Base-by-base conservation (phyloP, 108 stramenopile genomes). In the Stephanodiscus triporus region DNA sequence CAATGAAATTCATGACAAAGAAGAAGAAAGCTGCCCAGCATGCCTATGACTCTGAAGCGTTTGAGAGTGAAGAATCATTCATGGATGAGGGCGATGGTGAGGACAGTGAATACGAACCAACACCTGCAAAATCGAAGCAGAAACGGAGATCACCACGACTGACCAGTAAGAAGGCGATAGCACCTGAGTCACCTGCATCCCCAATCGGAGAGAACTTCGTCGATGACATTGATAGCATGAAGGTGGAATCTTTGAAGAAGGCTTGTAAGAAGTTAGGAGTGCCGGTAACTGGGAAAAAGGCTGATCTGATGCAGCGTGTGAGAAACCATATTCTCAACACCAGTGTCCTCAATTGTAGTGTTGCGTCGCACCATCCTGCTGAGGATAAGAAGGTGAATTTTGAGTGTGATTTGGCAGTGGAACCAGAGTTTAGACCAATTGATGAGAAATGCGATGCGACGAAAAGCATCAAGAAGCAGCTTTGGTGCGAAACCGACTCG, bases 241-340 rank as follows among this genome's bases (percentile, higher is more conserved):
- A 58, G 27, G 75, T 84, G 13, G 37, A 48, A 36, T 61, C 43
- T 27, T 56, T 84, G 2, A 80, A 63, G 51, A 57, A 68, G 53
- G 74, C 68, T 1, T 70, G 74, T 36, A 80, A 66, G 56, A 61
- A 75, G 60, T 57, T 60, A 13, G 79, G 70, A 34, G 23, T 84
- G 20, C 40, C 75, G 1, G 45, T 67, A 19, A 63, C 77, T 40
- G 83, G 83, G 1, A 80, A 79, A 62, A 84, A 84, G 75, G 65
- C 66, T 16, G 83, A 80, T 24, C 63, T 84, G 6, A 37, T 63
- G 27, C 56, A 57, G 24, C 75, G 83, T 40, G 37, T 84, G 10
- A 54, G 42, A 30, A 79, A 70, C 19, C 45, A 64, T 17, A 22
- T 63, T 19, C 38, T 37, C 16, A 47, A 42, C 3, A 47, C 56